Evolutionary conservation across 2,329 filamentous ascomycete genomes (phyloP).

Genomic region (Lachnellula willkommii): DNA sequence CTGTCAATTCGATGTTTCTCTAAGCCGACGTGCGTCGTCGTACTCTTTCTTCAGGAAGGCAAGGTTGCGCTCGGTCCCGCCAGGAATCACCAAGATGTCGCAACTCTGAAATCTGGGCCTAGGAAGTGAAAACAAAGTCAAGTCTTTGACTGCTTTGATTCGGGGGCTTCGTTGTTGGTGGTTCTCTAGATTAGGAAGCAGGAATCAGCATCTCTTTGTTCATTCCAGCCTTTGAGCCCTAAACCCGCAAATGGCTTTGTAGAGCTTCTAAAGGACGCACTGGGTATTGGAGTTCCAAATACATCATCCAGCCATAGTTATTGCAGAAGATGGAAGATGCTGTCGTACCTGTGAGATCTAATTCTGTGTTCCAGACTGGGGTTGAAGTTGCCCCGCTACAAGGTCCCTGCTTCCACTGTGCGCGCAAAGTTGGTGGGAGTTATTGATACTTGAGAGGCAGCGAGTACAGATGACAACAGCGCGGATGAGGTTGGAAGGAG

Average conservation of each 20-base stretch:
- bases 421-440: background rate
- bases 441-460: background rate
- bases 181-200: constrained; percentile 13
- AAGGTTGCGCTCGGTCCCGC: constrained; percentile 27
- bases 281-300: background rate
- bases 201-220: constrained; percentile 9
- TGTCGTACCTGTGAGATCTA: constrained; percentile 21
- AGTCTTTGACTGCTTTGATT: constrained; percentile 7
- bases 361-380: constrained; percentile 21
- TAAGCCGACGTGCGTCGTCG: background rate
- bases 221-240: background rate
- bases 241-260: background rate
- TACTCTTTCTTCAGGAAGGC: constrained; percentile 5
- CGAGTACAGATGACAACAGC: background rate
- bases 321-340: constrained; percentile 3
- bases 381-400: constrained; percentile 26
- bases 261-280: constrained; percentile 12
- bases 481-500: background rate
- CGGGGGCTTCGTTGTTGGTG: constrained; percentile 9
- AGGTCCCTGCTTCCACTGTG: constrained; percentile 12
- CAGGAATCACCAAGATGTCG: constrained; percentile 21
- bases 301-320: constrained; percentile 13
- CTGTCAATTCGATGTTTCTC: background rate
- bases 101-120: constrained; percentile 21
- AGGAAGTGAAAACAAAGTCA: background rate